Evolutionary conservation across 2,329 filamentous ascomycete species (phyloP).

Genomic region (Aspergillus sclerotialis): DNA sequence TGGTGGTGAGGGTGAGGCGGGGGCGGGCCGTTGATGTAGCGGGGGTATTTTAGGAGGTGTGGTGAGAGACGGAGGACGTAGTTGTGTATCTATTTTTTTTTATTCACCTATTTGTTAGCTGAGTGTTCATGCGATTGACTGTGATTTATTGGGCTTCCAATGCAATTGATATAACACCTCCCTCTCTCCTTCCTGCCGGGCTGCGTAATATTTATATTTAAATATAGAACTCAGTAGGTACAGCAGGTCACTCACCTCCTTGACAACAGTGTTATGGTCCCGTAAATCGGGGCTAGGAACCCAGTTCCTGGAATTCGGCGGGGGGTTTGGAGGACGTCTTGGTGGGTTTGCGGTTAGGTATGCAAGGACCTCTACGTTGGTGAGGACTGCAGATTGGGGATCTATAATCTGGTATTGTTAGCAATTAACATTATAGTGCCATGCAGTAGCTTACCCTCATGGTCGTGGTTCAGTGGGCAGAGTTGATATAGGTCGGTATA

Average conservation of each 20-base stretch:
- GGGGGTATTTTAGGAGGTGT: constrained; percentile 32
- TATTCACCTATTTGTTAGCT: background rate
- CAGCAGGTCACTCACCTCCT: constrained; percentile 33
- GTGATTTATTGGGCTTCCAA: background rate
- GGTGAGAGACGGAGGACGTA: constrained; percentile 34
- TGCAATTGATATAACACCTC: no score
- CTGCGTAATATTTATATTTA: no score
- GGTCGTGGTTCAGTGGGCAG: no score
- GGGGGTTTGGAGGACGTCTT: constrained; percentile 32
- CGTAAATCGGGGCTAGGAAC: constrained; percentile 36
- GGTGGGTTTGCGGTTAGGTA: constrained; percentile 36
- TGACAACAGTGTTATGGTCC: constrained; percentile 40
- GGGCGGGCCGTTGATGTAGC: constrained; percentile 13
- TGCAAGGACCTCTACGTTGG: constrained; percentile 38
- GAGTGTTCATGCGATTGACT: background rate
- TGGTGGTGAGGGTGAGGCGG: constrained; percentile 14
- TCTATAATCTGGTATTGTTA: constrained; percentile 34
- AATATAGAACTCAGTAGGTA: no score
- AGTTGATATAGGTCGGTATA: no score
- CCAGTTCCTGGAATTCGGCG: constrained; percentile 30
- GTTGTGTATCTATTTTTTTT: constrained; percentile 30
- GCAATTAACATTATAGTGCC: no score
- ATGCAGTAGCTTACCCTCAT: no score
- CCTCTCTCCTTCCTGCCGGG: no score
- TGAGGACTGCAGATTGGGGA: constrained; percentile 38